A percentile compares a stretch with the other conserved stretches of the same genome.
Evolutionary conservation across 2,329 filamentous ascomycete genomes (phyloP).

Genomic region (Hypoxylon sp.): DNA sequence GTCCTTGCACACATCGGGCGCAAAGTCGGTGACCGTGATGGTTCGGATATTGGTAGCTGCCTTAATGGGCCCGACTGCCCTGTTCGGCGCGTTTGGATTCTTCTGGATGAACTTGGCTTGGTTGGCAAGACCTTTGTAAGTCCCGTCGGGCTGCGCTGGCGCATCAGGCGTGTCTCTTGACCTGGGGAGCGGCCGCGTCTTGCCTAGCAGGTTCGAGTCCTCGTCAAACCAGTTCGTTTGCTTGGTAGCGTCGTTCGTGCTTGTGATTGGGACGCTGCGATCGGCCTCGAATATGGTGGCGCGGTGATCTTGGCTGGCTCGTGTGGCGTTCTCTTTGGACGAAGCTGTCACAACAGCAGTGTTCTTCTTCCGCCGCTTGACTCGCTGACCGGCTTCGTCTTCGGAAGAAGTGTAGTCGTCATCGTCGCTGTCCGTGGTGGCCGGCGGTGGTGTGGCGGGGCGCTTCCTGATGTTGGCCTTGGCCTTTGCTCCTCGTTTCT

Average conservation of each 20-base stretch:
- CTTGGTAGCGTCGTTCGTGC: constrained; percentile 88
- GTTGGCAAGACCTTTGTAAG: constrained; percentile 78
- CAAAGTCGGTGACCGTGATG: constrained; percentile 88
- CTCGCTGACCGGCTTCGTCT: constrained; percentile 75
- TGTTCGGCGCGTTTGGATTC: constrained; percentile 75
- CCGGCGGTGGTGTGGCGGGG: constrained; percentile 77
- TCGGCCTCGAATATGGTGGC: constrained; percentile 67
- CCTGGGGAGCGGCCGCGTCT: constrained; percentile 54
- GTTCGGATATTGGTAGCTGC: constrained; percentile 88
- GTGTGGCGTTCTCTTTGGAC: constrained; percentile 55
- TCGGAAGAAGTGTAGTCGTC: constrained; percentile 75
- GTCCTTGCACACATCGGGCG: constrained; percentile 94
- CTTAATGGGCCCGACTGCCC: constrained; percentile 84
- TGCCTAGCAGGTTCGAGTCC: constrained; percentile 67
- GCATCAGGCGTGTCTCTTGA: constrained; percentile 33
- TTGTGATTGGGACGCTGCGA: constrained; percentile 67
- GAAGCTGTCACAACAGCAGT: constrained; percentile 71
- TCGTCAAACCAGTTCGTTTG: constrained; percentile 90
- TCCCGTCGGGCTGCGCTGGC: constrained; percentile 62
- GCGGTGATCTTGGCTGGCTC: constrained; percentile 51
- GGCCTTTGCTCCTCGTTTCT: constrained; percentile 80
- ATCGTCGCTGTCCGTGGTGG: constrained; percentile 62
- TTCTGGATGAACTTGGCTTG: constrained; percentile 79
- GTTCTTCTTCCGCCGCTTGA: constrained; percentile 81
- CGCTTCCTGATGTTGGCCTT: constrained; percentile 84